Evolutionary conservation across 306 rosid genomes (phyloP).

Genomic region (Psophocarpus tetragonolobus): DNA sequence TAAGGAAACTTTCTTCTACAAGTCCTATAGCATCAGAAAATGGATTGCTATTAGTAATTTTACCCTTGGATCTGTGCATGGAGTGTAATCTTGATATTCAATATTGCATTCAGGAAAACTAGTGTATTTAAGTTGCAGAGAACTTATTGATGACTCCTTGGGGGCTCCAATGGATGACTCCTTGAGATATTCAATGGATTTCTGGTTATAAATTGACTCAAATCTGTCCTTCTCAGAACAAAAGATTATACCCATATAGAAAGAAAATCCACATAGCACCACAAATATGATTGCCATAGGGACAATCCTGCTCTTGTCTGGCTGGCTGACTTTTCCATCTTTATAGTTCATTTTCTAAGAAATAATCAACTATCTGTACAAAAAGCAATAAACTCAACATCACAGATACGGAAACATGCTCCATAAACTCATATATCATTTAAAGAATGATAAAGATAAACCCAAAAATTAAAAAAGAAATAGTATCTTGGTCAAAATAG

Average conservation of each 20-base stretch:
- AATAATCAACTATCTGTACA: slow-evolving; percentile 50
- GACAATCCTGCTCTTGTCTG: slow-evolving; percentile 64
- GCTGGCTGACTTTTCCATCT: slow-evolving; percentile 66
- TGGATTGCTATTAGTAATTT: neutral
- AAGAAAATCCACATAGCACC: slow-evolving; percentile 77
- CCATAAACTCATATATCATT: neutral
- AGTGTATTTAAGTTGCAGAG: slow-evolving; percentile 57
- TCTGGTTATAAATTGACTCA: slow-evolving; percentile 33
- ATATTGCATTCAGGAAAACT: slow-evolving; percentile 68
- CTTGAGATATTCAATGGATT: slow-evolving; percentile 47
- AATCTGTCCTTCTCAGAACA: slow-evolving; percentile 62
- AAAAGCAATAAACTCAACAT: slow-evolving; percentile 11
- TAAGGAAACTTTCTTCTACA: slow-evolving; percentile 5
- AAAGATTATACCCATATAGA: slow-evolving; percentile 90
- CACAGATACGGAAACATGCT: neutral
- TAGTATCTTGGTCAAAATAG: slow-evolving; percentile 11
- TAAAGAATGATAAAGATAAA: neutral
- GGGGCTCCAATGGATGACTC: slow-evolving; percentile 47
- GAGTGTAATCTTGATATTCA: slow-evolving; percentile 91
- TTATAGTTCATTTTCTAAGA: slow-evolving; percentile 65
- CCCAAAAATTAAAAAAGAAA: no score
- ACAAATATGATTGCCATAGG: slow-evolving; percentile 58
- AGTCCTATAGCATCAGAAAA: slow-evolving; percentile 20
- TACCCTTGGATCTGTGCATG: slow-evolving; percentile 99
- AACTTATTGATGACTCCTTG: slow-evolving; percentile 44